Evolutionary conservation across 2,329 filamentous ascomycete species (phyloP), one percentile per base, ranked within the genome.

Genomic region (Aspergillus fischeri): DNA sequence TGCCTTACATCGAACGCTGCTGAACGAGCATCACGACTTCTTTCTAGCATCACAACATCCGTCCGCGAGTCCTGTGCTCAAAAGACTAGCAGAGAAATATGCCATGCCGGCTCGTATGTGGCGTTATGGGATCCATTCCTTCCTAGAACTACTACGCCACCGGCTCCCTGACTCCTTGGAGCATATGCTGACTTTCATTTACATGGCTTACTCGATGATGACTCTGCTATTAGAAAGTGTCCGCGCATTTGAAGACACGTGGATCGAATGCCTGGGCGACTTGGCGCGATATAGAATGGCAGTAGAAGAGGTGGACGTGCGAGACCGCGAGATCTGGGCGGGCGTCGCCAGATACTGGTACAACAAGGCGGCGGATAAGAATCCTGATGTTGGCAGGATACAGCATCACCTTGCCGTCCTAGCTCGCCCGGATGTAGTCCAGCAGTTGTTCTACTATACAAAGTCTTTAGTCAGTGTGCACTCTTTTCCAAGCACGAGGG

Each of bases 61-160:
- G 0, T 88, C 87, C 0, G 90, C 91, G 0, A 89, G 82, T 25
- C 80, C 81, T 0, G 84, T 87, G 0, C 71, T 97, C 0, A 81
- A 83, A 3, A 78, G 84, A 0, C 73, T 97, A 0, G 88, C 92
- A 0, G 82, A 83, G 0, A 94, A 94, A 60, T 96, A 96, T 64
- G 86, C 86, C 0, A 97, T 97, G 91, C 92, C 93, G 0, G 91
- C 90, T 0, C 80, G 93, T 0, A 94, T 97, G 90, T 97, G 94
- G 94, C 82, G 91, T 0, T 90, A 96, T 65, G 93, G 90, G 0
- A 97, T 97, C 3, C 91, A 95, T 68, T 87, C 86, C 0, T 94
- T 94, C 56, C 79, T 96, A 0, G 91, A 96, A 63, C 71, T 95
- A 0, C 73, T 96, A 0, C 80, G 91, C 0, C 86, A 90, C 62